Base-by-base conservation (phyloP, 345 rosid genomes). In the Angophora floribunda region DNA sequence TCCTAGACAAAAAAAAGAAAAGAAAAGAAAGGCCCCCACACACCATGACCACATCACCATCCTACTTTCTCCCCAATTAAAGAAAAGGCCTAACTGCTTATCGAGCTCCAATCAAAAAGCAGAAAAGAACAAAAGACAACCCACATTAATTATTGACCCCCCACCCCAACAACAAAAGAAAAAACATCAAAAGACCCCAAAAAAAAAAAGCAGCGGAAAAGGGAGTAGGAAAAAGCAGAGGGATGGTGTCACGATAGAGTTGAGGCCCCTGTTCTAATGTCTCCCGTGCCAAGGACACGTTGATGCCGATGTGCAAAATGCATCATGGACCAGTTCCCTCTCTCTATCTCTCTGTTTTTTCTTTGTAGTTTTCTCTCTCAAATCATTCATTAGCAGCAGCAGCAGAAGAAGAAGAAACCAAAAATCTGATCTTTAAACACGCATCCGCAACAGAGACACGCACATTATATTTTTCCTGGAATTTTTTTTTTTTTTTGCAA, bases 201-300 rank as follows among this genome's bases (percentile, higher is more conserved):
- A 36, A 67, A 16, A 19, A 44, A 86, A 12, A 30, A 55, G 85
- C 49, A 52, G 57, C 88, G 30, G 70, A 14, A 86, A 85, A 49
- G 13, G 52, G 89, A 84, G 67, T 41, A 8, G 52, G 36, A 79
- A 85, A 79, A 65, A 82, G 49, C 32, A 28, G 11, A 88, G 36
- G 75, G 53, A 89, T 41, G 12, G 80, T 79, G 30, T 36, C 45
- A 13, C 49, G 88, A 51, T 88, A 17, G 88, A 85, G 59, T 86
- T 36, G 4, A 51, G 79, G 45, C 52, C 84, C 91, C 90, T 89
- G 93, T 90, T 90, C 89, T 44, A 88, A 63, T 94, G 95, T 92
- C 93, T 87, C 92, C 93, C 82, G 88, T 51, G 90, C n/a, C 87
- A 90, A 86, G 45, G 86, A 89, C 95, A 90, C 85, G 59, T 82